A percentile compares a stretch with the other conserved stretches of the same genome.
phyloP scores from a whole-genome alignment of 495 filamentous ascomycete species.

The Paragyromitra xinjiangensis region DNA sequence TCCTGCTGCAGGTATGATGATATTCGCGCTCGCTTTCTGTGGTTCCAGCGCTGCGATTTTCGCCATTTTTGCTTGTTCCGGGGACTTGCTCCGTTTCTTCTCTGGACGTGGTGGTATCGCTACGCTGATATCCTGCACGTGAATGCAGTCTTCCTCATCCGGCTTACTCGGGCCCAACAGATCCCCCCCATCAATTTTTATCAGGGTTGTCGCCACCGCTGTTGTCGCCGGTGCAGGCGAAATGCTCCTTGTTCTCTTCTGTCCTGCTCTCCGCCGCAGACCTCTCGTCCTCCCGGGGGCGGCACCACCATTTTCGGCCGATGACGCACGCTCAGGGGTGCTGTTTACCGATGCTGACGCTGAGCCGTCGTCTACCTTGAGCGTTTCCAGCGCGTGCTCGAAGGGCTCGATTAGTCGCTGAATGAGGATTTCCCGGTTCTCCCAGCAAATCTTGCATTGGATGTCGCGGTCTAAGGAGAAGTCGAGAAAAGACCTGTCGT shows the following conservation, averaged over 20 bases:
- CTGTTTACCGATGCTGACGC: slow-evolving; percentile 37
- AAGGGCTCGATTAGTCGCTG: slow-evolving; percentile 55
- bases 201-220: slow-evolving; percentile 19
- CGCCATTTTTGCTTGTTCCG: slow-evolving; percentile 34
- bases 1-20: slow-evolving; percentile 30
- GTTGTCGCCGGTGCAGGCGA: slow-evolving; percentile 23
- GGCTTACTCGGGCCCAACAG: slow-evolving; percentile 45
- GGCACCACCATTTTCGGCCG: slow-evolving; percentile 14
- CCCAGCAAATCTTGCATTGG: slow-evolving; percentile 53
- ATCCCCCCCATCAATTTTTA: slow-evolving; percentile 42
- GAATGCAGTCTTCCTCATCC: slow-evolving; percentile 54
- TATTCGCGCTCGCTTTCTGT: slow-evolving; percentile 43
- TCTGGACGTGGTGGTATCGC: slow-evolving; percentile 34
- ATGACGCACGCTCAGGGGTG: slow-evolving; percentile 42
- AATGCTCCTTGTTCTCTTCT: slow-evolving; percentile 51
- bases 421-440: slow-evolving; percentile 55
- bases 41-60: slow-evolving; percentile 40
- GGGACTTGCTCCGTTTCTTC: slow-evolving; percentile 48
- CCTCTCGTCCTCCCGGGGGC: slow-evolving; percentile 33
- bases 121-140: slow-evolving; percentile 53
- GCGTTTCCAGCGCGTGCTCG: slow-evolving; percentile 50
- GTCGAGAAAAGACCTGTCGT: slow-evolving; percentile 49
- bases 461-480: slow-evolving; percentile 52
- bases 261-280: slow-evolving; percentile 48
- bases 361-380: slow-evolving; percentile 42